phyloP scores from a whole-genome alignment of 148 eudicot genomes.

The Rhododendron simsii region DNA sequence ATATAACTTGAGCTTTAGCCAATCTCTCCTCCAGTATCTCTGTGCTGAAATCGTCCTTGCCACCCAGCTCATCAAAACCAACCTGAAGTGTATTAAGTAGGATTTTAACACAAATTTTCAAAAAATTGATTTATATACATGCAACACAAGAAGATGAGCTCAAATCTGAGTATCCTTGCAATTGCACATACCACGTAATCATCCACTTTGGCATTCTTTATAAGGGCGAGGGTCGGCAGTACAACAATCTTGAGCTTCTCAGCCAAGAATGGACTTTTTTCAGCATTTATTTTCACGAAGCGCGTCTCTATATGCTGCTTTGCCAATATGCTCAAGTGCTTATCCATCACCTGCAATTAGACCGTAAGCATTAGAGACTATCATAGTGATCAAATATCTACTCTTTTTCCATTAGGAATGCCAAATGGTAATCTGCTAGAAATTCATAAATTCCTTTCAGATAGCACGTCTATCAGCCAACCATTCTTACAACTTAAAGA shows the following conservation, averaged over 20 bases:
- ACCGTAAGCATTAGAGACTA: neutral
- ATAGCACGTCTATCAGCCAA: neutral
- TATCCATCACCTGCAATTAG: slow-evolving; percentile 79
- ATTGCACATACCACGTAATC: slow-evolving; percentile 71
- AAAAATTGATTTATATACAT: neutral
- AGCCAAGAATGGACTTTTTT: slow-evolving; percentile 90
- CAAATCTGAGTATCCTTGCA: neutral
- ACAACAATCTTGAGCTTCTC: slow-evolving; percentile 88
- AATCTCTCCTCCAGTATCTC: slow-evolving; percentile 89
- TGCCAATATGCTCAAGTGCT: slow-evolving; percentile 76
- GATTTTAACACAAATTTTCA: neutral
- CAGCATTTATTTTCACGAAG: slow-evolving; percentile 77
- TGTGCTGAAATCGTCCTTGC: slow-evolving; percentile 77
- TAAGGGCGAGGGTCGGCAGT: slow-evolving; percentile 85
- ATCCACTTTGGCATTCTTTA: slow-evolving; percentile 89
- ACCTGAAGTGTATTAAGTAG: slow-evolving; percentile 41
- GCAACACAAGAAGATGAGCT: neutral
- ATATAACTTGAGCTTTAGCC: slow-evolving; percentile 69
- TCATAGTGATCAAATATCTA: neutral
- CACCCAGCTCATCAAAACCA: slow-evolving; percentile 94
- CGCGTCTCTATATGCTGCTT: slow-evolving; percentile 94
- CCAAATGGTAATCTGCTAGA: neutral
- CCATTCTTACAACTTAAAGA: neutral
- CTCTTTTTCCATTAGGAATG: neutral
- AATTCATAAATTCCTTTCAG: neutral